Conservation (phyloP, 2,329 filamentous ascomycete genomes). For the Allantophomopsis lycopodina region DNA sequence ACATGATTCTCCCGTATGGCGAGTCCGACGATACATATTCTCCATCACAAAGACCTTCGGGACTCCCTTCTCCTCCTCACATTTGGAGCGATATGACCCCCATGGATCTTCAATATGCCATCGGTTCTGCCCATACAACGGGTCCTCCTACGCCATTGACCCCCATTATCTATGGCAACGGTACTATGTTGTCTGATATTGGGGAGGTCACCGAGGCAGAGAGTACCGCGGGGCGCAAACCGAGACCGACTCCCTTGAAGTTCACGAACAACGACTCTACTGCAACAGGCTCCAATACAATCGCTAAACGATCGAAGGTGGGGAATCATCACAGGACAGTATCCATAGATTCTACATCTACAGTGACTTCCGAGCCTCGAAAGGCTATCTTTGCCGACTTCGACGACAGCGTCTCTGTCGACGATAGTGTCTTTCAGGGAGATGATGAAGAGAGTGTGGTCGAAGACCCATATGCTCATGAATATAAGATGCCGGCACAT, state of each 20-base stretch:
- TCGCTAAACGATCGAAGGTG: conserved; percentile 30
- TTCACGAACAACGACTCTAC: conserved; percentile 21
- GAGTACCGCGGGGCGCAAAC: conserved; percentile 26
- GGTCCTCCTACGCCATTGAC: conserved; percentile 36
- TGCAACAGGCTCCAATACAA: conserved; percentile 26
- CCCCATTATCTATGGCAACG: conserved; percentile 56
- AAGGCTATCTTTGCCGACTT: conserved; percentile 41
- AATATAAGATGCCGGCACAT: conserved; percentile 16
- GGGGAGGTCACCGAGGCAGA: conserved; percentile 39
- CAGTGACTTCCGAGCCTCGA: conserved; percentile 36
- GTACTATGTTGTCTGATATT: conserved; percentile 56
- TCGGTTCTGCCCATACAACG: conserved; percentile 19
- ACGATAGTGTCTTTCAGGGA: conserved; percentile 51
- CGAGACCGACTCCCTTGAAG: conserved; percentile 12
- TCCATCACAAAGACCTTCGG: conserved; percentile 15
- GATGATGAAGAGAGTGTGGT: conserved; percentile 54
- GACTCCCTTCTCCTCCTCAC: conserved; percentile 26
- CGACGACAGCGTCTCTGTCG: conserved; percentile 46
- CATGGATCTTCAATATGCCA: conserved; percentile 25
- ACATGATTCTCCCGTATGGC: conserved; percentile 82
- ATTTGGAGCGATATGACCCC: conserved; percentile 24
- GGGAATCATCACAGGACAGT: conserved; percentile 33
- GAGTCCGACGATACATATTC: conserved; percentile 41
- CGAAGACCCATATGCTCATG: conserved; percentile 14
- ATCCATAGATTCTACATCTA: conserved; percentile 48